A percentile compares a stretch with the other conserved stretches of the same genome.
phyloP scores from a whole-genome alignment of 768 basidiomycete genomes.

The Lyophyllum semitale region DNA sequence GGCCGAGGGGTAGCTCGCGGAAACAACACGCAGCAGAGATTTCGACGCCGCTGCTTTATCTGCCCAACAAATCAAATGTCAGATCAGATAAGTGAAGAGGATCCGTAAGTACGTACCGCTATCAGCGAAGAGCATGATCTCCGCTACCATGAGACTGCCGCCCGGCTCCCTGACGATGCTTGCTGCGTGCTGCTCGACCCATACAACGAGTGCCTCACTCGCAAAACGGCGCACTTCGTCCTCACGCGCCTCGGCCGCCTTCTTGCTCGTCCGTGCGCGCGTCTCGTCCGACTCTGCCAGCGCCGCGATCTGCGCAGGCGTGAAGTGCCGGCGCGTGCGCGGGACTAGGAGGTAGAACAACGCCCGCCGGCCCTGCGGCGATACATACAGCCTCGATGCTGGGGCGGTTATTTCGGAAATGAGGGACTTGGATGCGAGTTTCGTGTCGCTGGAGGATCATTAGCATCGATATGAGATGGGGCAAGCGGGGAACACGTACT shows the following conservation, averaged over 20 bases:
- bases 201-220: conserved; percentile 72
- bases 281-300: conserved; percentile 75
- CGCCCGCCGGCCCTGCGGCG: conserved; percentile 77
- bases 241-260: conserved; percentile 60
- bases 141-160: conserved; percentile 75
- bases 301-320: conserved; percentile 71
- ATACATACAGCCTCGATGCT: conserved; percentile 57
- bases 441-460: conserved; percentile 72
- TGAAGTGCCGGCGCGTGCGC: conserved; percentile 84
- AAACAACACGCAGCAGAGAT: conserved; percentile 60
- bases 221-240: conserved; percentile 75
- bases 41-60: conserved; percentile 70
- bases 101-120: conserved; percentile 59
- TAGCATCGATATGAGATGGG: background rate
- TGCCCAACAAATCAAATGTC: conserved; percentile 25
- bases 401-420: conserved; percentile 66
- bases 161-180: conserved; percentile 72
- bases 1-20: conserved; percentile 55
- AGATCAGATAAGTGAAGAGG: background rate
- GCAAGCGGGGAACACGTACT: conserved; percentile 56
- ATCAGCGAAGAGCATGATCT: conserved; percentile 83
- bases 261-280: conserved; percentile 82
- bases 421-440: conserved; percentile 80
- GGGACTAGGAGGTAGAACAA: conserved; percentile 84
- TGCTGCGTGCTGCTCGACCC: conserved; percentile 64